Conservation (phyloP, 1,139 yeast species). For the Yamadazyma spencermartinsiae region DNA sequence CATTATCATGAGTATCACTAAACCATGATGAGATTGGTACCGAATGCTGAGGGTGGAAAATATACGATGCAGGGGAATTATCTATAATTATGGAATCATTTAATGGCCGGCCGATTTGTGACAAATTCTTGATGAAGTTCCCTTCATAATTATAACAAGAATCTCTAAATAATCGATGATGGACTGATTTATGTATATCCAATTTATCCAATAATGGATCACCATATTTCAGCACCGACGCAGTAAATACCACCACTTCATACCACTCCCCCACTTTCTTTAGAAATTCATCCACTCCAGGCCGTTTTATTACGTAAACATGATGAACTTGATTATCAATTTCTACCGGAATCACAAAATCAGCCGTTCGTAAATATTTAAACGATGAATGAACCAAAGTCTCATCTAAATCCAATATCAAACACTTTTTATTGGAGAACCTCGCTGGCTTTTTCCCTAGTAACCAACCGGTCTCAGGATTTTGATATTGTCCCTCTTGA, state of each 20-base stretch:
- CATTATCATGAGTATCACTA: slow-evolving; percentile 96
- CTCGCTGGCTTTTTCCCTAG: slow-evolving; percentile 45
- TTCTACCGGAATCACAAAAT: slow-evolving; percentile 83
- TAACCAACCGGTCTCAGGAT: slow-evolving; percentile 59
- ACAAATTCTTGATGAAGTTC: slow-evolving; percentile 87
- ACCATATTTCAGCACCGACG: slow-evolving; percentile 92
- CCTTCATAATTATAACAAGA: slow-evolving; percentile 68
- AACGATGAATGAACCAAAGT: slow-evolving; percentile 95
- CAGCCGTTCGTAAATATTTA: slow-evolving; percentile 88
- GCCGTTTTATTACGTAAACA: slow-evolving; percentile 94
- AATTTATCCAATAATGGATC: slow-evolving; percentile 90
- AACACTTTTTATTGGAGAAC: slow-evolving; percentile 68
- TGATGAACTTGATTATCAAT: slow-evolving; percentile 90
- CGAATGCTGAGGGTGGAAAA: slow-evolving; percentile 97
- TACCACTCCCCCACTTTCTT: slow-evolving; percentile 77
- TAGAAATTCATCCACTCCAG: slow-evolving; percentile 95
- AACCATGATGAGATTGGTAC: slow-evolving; percentile 99
- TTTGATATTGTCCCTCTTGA: slow-evolving; percentile 70
- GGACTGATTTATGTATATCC: slow-evolving; percentile 71
- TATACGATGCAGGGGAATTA: slow-evolving; percentile 95
- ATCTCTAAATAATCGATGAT: slow-evolving; percentile 91
- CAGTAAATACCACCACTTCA: slow-evolving; percentile 96
- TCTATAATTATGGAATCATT: slow-evolving; percentile 86
- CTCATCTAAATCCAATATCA: slow-evolving; percentile 91
- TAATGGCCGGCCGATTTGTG: slow-evolving; percentile 92